Percentiles rank a stretch among this genome's conserved stretches.
phyloP scores from a whole-genome alignment of 805 yeast genomes.

The Starmerella floris region DNA sequence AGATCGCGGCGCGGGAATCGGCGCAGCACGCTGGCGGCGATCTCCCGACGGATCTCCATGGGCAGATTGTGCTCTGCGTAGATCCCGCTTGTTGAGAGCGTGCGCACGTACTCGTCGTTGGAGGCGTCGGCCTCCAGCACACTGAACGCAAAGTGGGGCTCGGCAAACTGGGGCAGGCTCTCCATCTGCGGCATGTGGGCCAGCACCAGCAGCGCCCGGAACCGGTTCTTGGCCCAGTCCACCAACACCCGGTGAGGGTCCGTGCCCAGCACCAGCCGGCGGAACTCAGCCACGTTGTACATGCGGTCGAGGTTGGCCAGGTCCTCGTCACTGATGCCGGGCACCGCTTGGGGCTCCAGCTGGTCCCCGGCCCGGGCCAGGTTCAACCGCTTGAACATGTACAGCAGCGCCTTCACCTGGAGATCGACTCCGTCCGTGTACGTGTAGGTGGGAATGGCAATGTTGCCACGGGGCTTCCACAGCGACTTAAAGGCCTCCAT shows the following conservation, averaged over 20 bases:
- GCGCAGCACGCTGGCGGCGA: conserved; percentile 30
- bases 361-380: conserved; percentile 11
- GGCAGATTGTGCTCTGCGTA: conserved; percentile 45
- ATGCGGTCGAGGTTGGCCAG: conserved; percentile 38
- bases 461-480: conserved; percentile 29
- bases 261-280: conserved; percentile 26
- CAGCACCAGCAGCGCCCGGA: conserved; percentile 46
- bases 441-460: conserved; percentile 39
- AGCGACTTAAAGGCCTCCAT: conserved; percentile 26
- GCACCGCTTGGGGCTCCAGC: conserved; percentile 11
- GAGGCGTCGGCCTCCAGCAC: conserved; percentile 33
- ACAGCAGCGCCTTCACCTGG: conserved; percentile 45
- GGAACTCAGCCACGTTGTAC: conserved; percentile 40
- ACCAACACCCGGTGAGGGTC: conserved; percentile 55
- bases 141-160: conserved; percentile 26
- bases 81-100: conserved; percentile 37
- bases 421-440: conserved; percentile 47
- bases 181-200: conserved; percentile 37
- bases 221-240: conserved; percentile 55
- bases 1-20: conserved; percentile 7
- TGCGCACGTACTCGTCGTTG: conserved; percentile 35
- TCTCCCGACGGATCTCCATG: conserved; percentile 29
- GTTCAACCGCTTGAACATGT: conserved; percentile 38
- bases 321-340: conserved; percentile 22
- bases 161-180: conserved; percentile 25